phyloP scores from a whole-genome alignment of 441 rosid species.

The Populus hybrid region DNA sequence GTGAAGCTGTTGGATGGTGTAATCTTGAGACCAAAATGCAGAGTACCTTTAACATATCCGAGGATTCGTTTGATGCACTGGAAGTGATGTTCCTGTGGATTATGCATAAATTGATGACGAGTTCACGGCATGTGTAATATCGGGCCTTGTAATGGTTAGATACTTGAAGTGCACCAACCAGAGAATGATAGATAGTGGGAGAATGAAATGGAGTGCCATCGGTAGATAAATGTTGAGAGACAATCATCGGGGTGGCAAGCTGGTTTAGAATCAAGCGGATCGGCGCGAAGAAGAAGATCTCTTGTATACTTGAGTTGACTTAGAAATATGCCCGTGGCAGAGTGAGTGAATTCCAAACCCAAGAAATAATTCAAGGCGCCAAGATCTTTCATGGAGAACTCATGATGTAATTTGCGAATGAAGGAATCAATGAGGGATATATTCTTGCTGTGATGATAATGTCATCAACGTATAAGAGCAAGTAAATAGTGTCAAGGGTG shows the following conservation, averaged over 20 bases:
- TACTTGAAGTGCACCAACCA: not conserved
- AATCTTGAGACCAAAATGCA: not conserved
- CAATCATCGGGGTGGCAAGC: not conserved
- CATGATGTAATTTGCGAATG: not conserved
- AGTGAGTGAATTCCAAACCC: not conserved
- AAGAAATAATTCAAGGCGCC: not conserved
- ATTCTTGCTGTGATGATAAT: not conserved
- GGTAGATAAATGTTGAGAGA: accelerated
- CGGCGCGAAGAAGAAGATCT: not conserved
- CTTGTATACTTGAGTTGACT: not conserved
- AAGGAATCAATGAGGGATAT: accelerated
- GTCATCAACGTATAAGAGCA: not conserved
- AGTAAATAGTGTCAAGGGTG: accelerated
- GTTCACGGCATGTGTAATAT: not conserved
- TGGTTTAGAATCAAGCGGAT: not conserved
- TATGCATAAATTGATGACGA: not conserved
- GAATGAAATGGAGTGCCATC: not conserved
- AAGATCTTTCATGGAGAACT: not conserved
- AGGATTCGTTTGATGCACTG: not conserved
- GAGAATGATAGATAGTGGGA: not conserved
- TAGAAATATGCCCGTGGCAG: accelerated
- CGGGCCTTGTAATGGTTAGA: not conserved
- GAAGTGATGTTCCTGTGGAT: accelerated
- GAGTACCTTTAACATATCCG: not conserved
- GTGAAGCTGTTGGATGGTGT: not conserved